Evolutionary conservation across 129 eudicot species (phyloP).

Genomic region (Lactuca sativa): DNA sequence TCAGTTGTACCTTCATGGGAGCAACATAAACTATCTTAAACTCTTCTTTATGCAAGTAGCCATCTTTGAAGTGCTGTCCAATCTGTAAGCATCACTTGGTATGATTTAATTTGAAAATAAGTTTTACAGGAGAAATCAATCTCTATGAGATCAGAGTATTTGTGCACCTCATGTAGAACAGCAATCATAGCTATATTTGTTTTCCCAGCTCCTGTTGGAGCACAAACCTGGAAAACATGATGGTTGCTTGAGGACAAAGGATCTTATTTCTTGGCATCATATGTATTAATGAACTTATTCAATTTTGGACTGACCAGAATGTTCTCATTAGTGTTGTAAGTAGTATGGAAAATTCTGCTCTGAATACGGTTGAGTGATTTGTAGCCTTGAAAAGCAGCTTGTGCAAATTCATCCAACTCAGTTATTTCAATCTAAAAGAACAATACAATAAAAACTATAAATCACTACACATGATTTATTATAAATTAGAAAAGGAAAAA

Average conservation of each 20-base stretch:
- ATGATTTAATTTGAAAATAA: slow-evolving; percentile 11
- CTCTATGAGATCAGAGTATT: background rate
- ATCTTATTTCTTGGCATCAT: background rate
- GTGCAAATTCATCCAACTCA: slow-evolving; percentile 97
- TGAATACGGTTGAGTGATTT: slow-evolving; percentile 95
- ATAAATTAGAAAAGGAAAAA: background rate
- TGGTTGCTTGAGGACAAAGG: slow-evolving; percentile 16
- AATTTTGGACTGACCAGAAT: slow-evolving; percentile 57
- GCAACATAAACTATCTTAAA: slow-evolving; percentile 99
- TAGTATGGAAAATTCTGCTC: slow-evolving; percentile 89
- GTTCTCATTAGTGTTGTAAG: slow-evolving; percentile 79
- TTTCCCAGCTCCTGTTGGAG: slow-evolving; percentile 99
- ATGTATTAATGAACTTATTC: slow-evolving; percentile 1
- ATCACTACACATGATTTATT: background rate
- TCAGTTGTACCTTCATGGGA: slow-evolving; percentile 85
- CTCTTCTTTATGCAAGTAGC: slow-evolving; percentile 92
- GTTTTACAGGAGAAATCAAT: slow-evolving; percentile 1
- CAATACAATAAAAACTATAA: background rate
- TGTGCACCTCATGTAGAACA: slow-evolving; percentile 82
- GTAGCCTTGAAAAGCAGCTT: slow-evolving; percentile 96
- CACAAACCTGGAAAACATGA: slow-evolving; percentile 73
- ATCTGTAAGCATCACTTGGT: slow-evolving; percentile 43
- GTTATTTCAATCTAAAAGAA: slow-evolving; percentile 77
- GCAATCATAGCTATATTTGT: slow-evolving; percentile 98
- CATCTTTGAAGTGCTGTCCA: slow-evolving; percentile 90